Evolutionary conservation across 345 rosid species (phyloP), one percentile per base, ranked within the genome.

Genomic region (Citrus trifoliata): DNA sequence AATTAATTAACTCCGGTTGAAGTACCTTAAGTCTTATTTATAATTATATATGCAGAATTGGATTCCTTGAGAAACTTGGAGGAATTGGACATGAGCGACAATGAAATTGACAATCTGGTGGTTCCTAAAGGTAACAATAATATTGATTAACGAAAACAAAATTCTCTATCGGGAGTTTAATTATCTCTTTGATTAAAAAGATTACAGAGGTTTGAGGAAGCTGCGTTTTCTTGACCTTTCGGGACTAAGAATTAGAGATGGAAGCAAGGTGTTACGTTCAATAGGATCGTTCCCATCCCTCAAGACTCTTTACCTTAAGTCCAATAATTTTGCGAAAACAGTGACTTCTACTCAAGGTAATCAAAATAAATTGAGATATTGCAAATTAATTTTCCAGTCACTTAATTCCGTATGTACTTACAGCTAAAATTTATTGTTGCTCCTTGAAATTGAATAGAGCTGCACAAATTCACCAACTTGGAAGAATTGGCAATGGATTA

Each of bases 51-150:
- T 9, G 46, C 22, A 75, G 77, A 70, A 40, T n/a, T 78, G 10
- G 18, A n/a, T 55, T 63, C 60, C 33, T 59, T 71, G 35, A 59
- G 21, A 33, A 25, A 75, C 65, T 71, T 82, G 6, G 28, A 71
- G 53, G 74, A 2, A 65, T 40, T 82, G 38, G 55, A 27, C 37
- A 19, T 82, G 0, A 19, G 70, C 32, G 12, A 6, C 2, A 82
- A 74, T 75, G 59, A 69, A 16, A 37, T 78, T 5, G 55, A 60
- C 13, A 25, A 62, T 13, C 70, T 82, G 8, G 46, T 58, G 30
- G 14, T 62, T 21, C 33, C 68, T 2, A 10, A 24, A 78, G 79
- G 81, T 78, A 74, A 2, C 2, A 7, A 14, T 40, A 42, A 4
- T 40, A 67, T 0, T 14, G 55, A 59, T 0, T 59, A 59, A 59